phyloP scores from a whole-genome alignment of 2,329 filamentous ascomycete genomes.

The Aureobasidium leucospermi region DNA sequence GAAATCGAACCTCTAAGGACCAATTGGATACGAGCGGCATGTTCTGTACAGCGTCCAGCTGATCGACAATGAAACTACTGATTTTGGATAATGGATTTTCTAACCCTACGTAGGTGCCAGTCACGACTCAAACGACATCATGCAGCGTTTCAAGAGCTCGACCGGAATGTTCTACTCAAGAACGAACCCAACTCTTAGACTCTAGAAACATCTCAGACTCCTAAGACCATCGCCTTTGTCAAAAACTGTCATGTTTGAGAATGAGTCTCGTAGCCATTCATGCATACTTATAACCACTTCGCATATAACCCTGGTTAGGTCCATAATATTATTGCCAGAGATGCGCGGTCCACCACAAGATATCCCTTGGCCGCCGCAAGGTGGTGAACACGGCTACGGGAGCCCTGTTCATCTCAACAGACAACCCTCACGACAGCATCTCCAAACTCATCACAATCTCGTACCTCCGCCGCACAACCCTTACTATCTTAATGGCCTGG shows the following conservation, averaged over 20 bases:
- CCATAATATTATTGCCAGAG: not conserved
- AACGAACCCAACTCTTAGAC: not conserved
- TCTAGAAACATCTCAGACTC: not conserved
- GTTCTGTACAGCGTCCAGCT: constrained; percentile 4
- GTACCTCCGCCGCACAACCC: too few species aligned
- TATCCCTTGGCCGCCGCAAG: not conserved
- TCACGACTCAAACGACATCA: not conserved
- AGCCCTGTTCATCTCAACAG: not conserved
- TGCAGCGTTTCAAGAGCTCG: not conserved
- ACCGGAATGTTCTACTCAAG: not conserved
- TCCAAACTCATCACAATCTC: not conserved
- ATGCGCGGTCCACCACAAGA: not conserved
- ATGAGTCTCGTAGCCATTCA: not conserved
- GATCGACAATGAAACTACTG: constrained; percentile 5
- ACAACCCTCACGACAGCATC: not conserved
- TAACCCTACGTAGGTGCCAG: not conserved
- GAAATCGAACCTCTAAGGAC: not conserved
- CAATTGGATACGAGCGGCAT: constrained; percentile 7
- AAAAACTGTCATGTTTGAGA: not conserved
- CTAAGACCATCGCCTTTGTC: not conserved
- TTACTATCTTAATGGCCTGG: not conserved
- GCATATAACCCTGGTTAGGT: not conserved
- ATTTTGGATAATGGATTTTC: not conserved
- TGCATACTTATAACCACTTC: not conserved
- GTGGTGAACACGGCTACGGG: not conserved